Evolutionary conservation across 768 basidiomycete genomes (phyloP).

Genomic region (Auriscalpium orientale): DNA sequence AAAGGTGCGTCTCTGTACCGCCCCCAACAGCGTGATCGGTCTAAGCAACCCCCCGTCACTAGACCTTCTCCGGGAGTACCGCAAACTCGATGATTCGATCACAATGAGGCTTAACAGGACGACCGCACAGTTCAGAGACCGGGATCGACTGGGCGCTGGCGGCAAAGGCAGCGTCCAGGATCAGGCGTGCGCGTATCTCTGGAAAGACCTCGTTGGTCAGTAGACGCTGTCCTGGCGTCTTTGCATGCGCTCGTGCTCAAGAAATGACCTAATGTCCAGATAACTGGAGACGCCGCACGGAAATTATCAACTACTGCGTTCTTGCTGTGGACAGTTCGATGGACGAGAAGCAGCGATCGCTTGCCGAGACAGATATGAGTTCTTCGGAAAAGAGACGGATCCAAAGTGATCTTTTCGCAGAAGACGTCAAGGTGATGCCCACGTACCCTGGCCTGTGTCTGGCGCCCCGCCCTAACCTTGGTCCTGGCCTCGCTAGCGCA

Average conservation of each 20-base stretch:
- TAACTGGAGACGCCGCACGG: slow-evolving; percentile 63
- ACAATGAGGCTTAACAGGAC: slow-evolving; percentile 77
- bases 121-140: slow-evolving; percentile 67
- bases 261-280: slow-evolving; percentile 31
- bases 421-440: slow-evolving; percentile 60
- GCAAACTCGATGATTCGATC: slow-evolving; percentile 72
- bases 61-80: slow-evolving; percentile 81
- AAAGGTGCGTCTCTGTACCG: slow-evolving; percentile 42
- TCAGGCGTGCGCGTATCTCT: slow-evolving; percentile 66
- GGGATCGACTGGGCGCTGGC: slow-evolving; percentile 43
- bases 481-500: slow-evolving; percentile 37
- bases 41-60: slow-evolving; percentile 8
- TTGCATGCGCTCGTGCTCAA: slow-evolving; percentile 13
- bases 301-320: slow-evolving; percentile 73
- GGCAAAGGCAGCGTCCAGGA: slow-evolving; percentile 54
- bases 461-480: neutral
- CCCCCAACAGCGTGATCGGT: neutral
- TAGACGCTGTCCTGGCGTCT: slow-evolving; percentile 20
- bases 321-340: slow-evolving; percentile 59
- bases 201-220: slow-evolving; percentile 70
- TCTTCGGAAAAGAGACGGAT: slow-evolving; percentile 39
- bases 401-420: slow-evolving; percentile 51
- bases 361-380: slow-evolving; percentile 37
- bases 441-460: neutral
- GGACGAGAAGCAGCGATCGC: slow-evolving; percentile 42